Conservation (phyloP, 129 eudicot genomes). For the Erigeron canadensis region DNA sequence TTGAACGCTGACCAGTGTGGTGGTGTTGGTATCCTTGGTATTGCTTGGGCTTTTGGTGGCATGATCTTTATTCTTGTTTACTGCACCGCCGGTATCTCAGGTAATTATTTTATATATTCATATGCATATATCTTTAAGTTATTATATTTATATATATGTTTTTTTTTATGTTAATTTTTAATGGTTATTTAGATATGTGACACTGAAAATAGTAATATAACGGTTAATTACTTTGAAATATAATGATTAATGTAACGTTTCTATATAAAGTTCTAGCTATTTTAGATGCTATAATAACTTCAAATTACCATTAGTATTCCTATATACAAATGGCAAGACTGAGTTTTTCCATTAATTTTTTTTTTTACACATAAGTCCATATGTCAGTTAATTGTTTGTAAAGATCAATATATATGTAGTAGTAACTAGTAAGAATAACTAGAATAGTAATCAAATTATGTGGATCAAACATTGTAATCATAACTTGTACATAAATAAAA, state of each 20-base stretch:
- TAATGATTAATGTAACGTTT: too few relatives aligned
- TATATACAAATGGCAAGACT: neutral
- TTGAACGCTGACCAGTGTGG: conserved; percentile 58
- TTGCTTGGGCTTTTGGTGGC: conserved; percentile 99
- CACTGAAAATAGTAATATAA: neutral
- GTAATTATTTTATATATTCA: conserved; percentile 33
- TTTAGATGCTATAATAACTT: neutral
- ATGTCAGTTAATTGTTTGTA: neutral
- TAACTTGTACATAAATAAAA: neutral
- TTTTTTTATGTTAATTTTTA: neutral
- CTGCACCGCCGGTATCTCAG: conserved; percentile 99
- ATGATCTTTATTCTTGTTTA: conserved; percentile 95
- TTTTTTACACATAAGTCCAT: too few relatives aligned
- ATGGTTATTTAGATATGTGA: neutral
- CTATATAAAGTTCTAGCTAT: too few relatives aligned
- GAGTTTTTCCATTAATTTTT: neutral
- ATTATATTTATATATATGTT: neutral
- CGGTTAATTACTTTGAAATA: too few relatives aligned
- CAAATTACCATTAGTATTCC: neutral
- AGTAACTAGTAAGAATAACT: neutral
- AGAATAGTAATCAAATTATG: neutral
- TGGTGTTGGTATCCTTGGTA: conserved; percentile 92
- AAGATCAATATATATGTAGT: neutral
- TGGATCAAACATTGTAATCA: neutral
- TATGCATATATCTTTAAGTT: too few relatives aligned